These are phyloP conservation scores for Aspergillus arachidicola DNA, from an alignment of 2,329 filamentous ascomycete genomes.

Conservation along the genomic window DNA sequence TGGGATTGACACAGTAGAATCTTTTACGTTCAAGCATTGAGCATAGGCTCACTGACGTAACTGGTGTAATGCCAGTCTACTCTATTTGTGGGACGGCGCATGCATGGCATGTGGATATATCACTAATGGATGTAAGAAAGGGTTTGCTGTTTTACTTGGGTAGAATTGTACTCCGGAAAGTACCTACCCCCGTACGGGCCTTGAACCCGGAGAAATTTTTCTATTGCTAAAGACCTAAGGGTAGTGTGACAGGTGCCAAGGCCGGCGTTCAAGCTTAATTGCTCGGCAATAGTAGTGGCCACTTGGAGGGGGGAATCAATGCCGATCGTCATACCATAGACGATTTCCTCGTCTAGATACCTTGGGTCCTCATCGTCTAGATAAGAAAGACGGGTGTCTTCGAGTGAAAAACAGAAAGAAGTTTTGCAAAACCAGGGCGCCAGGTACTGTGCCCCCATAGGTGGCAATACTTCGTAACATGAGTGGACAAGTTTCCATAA, in stretches of 20 bases:
- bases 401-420: background rate
- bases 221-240: background rate
- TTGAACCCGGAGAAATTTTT: background rate
- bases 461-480: constrained; percentile 3
- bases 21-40: background rate
- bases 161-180: background rate
- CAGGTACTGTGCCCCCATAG: background rate
- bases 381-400: background rate
- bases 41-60: constrained; percentile 1
- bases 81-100: background rate
- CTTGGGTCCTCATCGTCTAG: background rate
- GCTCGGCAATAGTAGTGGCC: constrained; percentile 7
- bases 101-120: background rate
- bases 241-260: constrained; percentile 16
- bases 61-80: background rate
- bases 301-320: constrained; percentile 3
- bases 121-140: background rate
- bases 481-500: background rate
- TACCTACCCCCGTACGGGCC: background rate
- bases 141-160: background rate
- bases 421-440: background rate
- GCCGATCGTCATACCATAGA: constrained; percentile 5
- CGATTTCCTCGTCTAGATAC: constrained; percentile 4
- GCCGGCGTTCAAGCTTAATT: constrained; percentile 20
- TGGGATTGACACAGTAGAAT: background rate